A percentile compares a stretch with the other conserved stretches of the same genome.
Evolutionary conservation across 345 rosid genomes (phyloP).

Genomic region (Hibiscus syriacus): DNA sequence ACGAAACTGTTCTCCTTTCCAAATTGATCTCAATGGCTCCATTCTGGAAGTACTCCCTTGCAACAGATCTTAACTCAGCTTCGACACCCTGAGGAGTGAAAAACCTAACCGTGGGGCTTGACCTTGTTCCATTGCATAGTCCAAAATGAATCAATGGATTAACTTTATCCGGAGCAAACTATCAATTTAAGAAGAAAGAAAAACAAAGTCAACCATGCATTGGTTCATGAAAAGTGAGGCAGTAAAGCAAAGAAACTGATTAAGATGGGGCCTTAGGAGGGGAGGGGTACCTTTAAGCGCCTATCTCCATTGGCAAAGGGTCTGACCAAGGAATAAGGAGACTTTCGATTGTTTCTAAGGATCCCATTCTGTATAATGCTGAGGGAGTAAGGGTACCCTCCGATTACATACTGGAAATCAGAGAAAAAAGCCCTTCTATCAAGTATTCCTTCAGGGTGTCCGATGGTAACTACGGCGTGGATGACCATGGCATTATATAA

Average conservation of each 20-base stretch:
- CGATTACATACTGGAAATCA: slow-evolving; percentile 71
- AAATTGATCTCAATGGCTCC: slow-evolving; percentile 61
- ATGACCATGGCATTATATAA: slow-evolving; percentile 89
- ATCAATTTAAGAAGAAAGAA: slow-evolving; percentile 8
- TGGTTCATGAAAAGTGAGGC: neutral
- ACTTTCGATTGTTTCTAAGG: slow-evolving; percentile 53
- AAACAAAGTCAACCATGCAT: too few species aligned
- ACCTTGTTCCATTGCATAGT: slow-evolving; percentile 73
- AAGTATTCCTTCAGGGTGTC: slow-evolving; percentile 53
- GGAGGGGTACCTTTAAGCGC: slow-evolving; percentile 56
- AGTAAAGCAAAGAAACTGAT: neutral
- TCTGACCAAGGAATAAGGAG: slow-evolving; percentile 48
- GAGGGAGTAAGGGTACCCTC: slow-evolving; percentile 68
- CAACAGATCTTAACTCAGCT: slow-evolving; percentile 56
- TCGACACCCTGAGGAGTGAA: slow-evolving; percentile 62
- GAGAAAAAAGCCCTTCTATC: slow-evolving; percentile 60
- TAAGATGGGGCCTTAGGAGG: neutral
- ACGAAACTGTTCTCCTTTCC: slow-evolving; percentile 57
- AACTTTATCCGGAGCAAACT: slow-evolving; percentile 46
- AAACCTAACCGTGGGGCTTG: slow-evolving; percentile 74
- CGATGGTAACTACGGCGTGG: slow-evolving; percentile 69
- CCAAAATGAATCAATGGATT: slow-evolving; percentile 87
- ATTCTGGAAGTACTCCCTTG: slow-evolving; percentile 63
- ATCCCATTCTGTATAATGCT: slow-evolving; percentile 60
- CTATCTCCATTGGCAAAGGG: slow-evolving; percentile 47